Base-by-base conservation (phyloP, 2,329 filamentous ascomycete species). In the Amylocarpus encephaloides region DNA sequence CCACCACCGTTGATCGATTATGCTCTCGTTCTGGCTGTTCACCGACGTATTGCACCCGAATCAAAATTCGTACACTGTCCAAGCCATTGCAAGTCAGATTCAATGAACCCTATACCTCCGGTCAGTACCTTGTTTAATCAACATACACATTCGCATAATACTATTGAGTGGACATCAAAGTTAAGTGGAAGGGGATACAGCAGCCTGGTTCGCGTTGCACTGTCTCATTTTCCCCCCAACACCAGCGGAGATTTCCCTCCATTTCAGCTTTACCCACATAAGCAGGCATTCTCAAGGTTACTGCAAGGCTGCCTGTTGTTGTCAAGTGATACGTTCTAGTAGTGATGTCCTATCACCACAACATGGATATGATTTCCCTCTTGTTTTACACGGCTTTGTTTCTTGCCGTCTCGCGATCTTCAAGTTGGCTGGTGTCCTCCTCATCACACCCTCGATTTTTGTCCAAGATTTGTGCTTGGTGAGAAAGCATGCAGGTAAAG, bases 11-110 rank as follows among this genome's bases (percentile, higher is more conserved):
- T 41, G 38, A 51, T 47, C 47, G 49, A 51, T 54, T 40, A 50
- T 51, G 10, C 10, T 54, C 52, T 51, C 49, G 39, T 48, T 54
- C 36, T 46, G 45, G 51, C 39, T 46, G 43, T 49, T 54, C 51
- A 57, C 55, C 53, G 50, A 55, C 44, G 41, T 47, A 45, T 29
- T 40, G 46, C 46, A 44, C 49, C 18, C 36, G 43, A n/a, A 15
- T 43, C 34, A 32, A 41, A 41, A 16, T 29, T 18, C 34, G 39
- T 19, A 32, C 33, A 33, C 36, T 7, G 29, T 40, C 30, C 39
- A 19, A 33, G 29, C 15, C 34, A 36, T 26, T 26, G 11, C 34
- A 13, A 36, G 12, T 36, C 15, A 36, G 15, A 36, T 16, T 4
- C 15, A 13, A 36, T n/a, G n/a, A n/a, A n/a, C n/a, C n/a, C n/a